Percentiles rank a stretch among this genome's conserved stretches.
phyloP scores from a whole-genome alignment of 2,329 filamentous ascomycete genomes.

The Aureobasidium sp. region DNA sequence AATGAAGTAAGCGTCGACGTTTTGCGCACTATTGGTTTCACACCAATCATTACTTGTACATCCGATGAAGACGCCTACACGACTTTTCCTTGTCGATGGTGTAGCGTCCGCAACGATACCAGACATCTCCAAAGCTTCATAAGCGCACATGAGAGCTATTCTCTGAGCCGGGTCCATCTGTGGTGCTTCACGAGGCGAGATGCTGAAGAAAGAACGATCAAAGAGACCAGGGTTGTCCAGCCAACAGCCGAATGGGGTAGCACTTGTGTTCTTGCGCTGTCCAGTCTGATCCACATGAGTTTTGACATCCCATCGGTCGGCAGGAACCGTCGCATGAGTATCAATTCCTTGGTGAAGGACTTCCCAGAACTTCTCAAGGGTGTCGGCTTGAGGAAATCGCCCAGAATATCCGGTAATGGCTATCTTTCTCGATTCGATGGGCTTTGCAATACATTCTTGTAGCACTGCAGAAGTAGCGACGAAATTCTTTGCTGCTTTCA shows the following conservation, averaged over 20 bases:
- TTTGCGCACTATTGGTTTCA: conserved; percentile 65
- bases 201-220: conserved; percentile 80
- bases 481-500: no score
- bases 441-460: no score
- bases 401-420: no score
- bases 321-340: no score
- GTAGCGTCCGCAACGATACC: conserved; percentile 69
- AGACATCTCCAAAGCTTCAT: conserved; percentile 75
- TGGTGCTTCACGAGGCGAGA: conserved; percentile 72
- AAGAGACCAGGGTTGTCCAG: conserved; percentile 70
- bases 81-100: conserved; percentile 56
- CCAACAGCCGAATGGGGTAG: conserved; percentile 57
- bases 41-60: conserved; percentile 71
- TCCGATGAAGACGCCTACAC: conserved; percentile 68
- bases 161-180: conserved; percentile 79
- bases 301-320: no score
- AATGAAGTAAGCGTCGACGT: conserved; percentile 64
- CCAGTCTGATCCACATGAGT: no score
- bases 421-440: no score
- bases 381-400: no score
- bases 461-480: no score
- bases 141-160: conserved; percentile 66
- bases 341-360: no score
- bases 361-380: no score
- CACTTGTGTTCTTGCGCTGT: no score